Percentiles rank a stretch among this genome's conserved stretches.
Conservation (phyloP, 176 grass and related monocot species). For the Dendrocalamus sinicus region DNA sequence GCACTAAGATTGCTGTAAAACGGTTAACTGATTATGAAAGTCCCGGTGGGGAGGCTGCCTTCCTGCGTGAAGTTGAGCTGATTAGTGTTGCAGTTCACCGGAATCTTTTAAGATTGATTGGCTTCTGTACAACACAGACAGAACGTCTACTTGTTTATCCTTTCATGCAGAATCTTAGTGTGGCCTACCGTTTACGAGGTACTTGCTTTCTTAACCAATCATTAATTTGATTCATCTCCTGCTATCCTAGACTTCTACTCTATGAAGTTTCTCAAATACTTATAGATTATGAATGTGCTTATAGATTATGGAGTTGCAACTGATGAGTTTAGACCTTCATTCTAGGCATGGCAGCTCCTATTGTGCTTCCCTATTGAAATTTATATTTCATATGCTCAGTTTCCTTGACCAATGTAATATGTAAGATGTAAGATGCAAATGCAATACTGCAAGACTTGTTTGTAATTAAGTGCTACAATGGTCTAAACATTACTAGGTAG, state of each 20-base stretch:
- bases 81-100: conserved; percentile 98
- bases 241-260: not conserved
- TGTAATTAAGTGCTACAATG: conserved; percentile 20
- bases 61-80: conserved; percentile 94
- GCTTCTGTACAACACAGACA: conserved; percentile 94
- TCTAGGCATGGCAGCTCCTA: not conserved
- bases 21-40: conserved; percentile 92
- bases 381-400: conserved; percentile 12
- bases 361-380: not conserved
- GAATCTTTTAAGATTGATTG: conserved; percentile 94
- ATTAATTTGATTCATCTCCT: conserved; percentile 37
- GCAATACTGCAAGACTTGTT: not conserved
- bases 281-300: conserved; percentile 14
- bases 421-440: not conserved
- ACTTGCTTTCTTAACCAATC: conserved; percentile 34
- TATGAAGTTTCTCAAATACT: conserved; percentile 10
- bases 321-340: not conserved
- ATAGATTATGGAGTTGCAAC: conserved; percentile 20
- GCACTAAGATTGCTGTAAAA: conserved; percentile 97
- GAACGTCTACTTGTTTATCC: conserved; percentile 97
- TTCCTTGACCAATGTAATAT: not conserved
- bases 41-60: conserved; percentile 92
- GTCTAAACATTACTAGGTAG: not conserved
- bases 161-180: conserved; percentile 97
- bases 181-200: conserved; percentile 97